Evolutionary conservation across 2,329 filamentous ascomycete genomes (phyloP), one percentile per base, ranked within the genome.

Genomic region (Curvularia verruculosa): DNA sequence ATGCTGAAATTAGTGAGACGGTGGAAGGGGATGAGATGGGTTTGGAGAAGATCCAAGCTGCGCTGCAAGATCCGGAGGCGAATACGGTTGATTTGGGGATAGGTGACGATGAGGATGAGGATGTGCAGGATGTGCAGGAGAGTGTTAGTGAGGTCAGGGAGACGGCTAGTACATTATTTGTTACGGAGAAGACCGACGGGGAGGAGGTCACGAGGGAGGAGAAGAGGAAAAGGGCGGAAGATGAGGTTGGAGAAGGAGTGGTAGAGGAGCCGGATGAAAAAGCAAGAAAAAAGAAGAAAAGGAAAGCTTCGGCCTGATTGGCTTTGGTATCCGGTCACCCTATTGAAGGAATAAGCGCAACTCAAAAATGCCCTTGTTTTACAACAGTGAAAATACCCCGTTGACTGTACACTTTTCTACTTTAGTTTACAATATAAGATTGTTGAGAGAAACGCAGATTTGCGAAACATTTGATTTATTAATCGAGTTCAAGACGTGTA

Each of bases 11-110:
- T 37, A 65, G 66, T 23, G 73, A 74, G 39, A 78, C 74, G n/a
- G 47, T 68, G 19, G 69, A 77, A 54, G 77, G 78, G 13, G 77
- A 79, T 44, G 54, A 72, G 50, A 70, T 75, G 63, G 75, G 67
- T 1, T 29, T 70, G 28, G 52, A 63, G 37, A 64, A 64, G 48
- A 55, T 67, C 8, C 51, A 61, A 9, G 36, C 41, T 13, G 64
- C 61, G 45, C 28, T 65, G 4, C 45, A 56, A 19, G 53, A 62
- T 47, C 62, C 62, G 3, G 60, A 58, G 6, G 44, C 21, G 43
- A 51, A 54, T 5, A 60, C 56, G 0, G 53, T 28, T 50, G 54
- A 57, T 49, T 12, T 56, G 43, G 49, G 53, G 26, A 12, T 52
- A 36, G 21, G 31, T 9, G 36, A 28, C 7, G 53, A 55, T 1